Conservation (phyloP, 192 early-diverging fungal genomes). For the Oehlia diaphana region DNA sequence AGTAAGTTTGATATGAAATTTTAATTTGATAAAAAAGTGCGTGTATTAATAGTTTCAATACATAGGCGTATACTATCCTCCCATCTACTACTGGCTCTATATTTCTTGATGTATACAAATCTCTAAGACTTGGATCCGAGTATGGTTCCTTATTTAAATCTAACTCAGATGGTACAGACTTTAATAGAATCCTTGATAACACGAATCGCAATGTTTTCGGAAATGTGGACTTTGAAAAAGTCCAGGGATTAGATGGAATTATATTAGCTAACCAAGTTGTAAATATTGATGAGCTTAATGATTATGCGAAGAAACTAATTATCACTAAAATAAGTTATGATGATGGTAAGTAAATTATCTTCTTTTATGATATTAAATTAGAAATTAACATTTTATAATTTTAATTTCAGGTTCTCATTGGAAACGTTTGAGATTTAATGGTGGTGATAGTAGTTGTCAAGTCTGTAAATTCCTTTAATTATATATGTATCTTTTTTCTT, state of each 20-base stretch:
- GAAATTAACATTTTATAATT: background rate
- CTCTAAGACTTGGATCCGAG: slow-evolving; percentile 46
- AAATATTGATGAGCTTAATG: slow-evolving; percentile 67
- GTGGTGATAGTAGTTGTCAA: too few relatives aligned
- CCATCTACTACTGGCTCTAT: slow-evolving; percentile 78
- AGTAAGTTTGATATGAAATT: background rate
- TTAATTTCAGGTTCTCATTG: background rate
- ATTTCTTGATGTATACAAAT: slow-evolving; percentile 76
- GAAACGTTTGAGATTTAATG: background rate
- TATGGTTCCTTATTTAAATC: slow-evolving; percentile 85
- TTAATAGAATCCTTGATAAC: slow-evolving; percentile 70
- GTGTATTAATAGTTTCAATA: background rate
- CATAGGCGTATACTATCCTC: slow-evolving; percentile 76
- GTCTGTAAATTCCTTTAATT: background rate
- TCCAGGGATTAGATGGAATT: slow-evolving; percentile 84
- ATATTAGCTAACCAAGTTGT: slow-evolving; percentile 85
- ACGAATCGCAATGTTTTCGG: slow-evolving; percentile 77
- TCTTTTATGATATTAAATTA: background rate
- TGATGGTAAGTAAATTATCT: slow-evolving; percentile 58
- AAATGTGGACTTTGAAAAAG: slow-evolving; percentile 88
- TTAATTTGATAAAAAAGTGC: background rate
- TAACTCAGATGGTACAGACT: slow-evolving; percentile 82
- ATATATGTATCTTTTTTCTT: background rate
- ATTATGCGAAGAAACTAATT: slow-evolving; percentile 62
- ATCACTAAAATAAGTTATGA: slow-evolving; percentile 84